Evolutionary conservation across 495 filamentous ascomycete genomes (phyloP).

Genomic region (Trichoderma asperelloides): DNA sequence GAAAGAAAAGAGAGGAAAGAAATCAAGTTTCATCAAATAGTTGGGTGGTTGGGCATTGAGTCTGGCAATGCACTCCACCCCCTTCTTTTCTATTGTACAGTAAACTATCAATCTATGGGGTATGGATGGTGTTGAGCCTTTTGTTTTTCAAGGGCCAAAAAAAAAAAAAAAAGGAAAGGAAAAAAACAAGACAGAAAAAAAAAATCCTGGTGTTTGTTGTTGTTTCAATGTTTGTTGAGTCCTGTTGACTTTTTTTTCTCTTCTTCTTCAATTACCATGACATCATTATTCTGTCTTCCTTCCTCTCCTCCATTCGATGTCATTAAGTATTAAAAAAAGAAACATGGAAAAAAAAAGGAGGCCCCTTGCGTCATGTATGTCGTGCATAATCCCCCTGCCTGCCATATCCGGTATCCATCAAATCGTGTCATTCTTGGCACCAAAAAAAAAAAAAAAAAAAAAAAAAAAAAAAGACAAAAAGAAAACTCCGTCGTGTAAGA

Average conservation of each 20-base stretch:
- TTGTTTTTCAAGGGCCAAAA: neutral
- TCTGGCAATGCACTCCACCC: neutral
- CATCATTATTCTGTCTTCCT: neutral
- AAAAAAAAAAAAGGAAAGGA: neutral
- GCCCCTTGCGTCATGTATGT: too few relatives aligned
- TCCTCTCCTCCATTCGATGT: neutral
- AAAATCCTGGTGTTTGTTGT: neutral
- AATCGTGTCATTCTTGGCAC: too few relatives aligned
- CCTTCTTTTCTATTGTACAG: neutral
- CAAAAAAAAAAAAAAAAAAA: too few relatives aligned
- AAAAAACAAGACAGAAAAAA: neutral
- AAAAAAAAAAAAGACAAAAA: neutral
- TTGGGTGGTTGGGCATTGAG: too few relatives aligned
- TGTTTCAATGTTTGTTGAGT: too few relatives aligned
- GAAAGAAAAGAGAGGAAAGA: too few relatives aligned
- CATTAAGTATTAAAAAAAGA: neutral
- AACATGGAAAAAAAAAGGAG: neutral
- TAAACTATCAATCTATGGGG: slow-evolving; percentile 2
- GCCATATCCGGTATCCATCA: too few relatives aligned
- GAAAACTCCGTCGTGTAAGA: neutral
- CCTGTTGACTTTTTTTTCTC: too few relatives aligned
- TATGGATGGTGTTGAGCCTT: neutral
- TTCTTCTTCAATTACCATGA: neutral
- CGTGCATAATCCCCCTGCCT: too few relatives aligned
- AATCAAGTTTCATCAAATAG: too few relatives aligned